Evolutionary conservation across 768 basidiomycete genomes (phyloP).

Genomic region (Boletales sp.): DNA sequence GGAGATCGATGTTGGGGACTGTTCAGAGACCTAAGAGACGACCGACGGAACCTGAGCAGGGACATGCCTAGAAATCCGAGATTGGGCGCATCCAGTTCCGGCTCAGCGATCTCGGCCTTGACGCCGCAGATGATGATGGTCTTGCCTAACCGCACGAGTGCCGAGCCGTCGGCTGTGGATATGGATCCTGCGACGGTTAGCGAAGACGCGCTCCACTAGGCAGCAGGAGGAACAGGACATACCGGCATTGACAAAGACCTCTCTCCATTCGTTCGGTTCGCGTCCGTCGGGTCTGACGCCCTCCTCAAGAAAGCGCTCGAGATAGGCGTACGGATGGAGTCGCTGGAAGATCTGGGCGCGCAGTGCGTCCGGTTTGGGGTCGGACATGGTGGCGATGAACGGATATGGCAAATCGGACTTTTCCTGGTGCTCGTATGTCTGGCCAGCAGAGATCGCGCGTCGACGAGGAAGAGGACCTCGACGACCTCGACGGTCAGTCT

Average conservation of each 20-base stretch:
- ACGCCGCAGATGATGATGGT: constrained; percentile 97
- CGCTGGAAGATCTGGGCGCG: constrained; percentile 67
- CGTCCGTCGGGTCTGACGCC: constrained; percentile 83
- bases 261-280: constrained; percentile 63
- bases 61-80: constrained; percentile 80
- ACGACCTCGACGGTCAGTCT: constrained; percentile 40
- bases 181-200: constrained; percentile 65
- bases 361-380: constrained; percentile 18
- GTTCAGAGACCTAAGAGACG: neutral
- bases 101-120: constrained; percentile 93
- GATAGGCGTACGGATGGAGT: constrained; percentile 84
- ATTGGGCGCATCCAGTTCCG: constrained; percentile 69
- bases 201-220: too few species aligned
- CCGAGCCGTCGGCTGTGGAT: constrained; percentile 90
- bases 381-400: constrained; percentile 5
- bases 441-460: constrained; percentile 15
- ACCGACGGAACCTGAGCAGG: neutral
- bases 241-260: constrained; percentile 80
- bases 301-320: constrained; percentile 81
- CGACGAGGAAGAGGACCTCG: constrained; percentile 38
- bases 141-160: constrained; percentile 84
- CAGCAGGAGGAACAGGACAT: constrained; percentile 24
- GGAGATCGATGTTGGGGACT: constrained; percentile 96
- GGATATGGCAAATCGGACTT: constrained; percentile 1
- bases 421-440: constrained; percentile 6